phyloP scores from a whole-genome alignment of 257 asterid genomes.

The Ilex asprella region DNA sequence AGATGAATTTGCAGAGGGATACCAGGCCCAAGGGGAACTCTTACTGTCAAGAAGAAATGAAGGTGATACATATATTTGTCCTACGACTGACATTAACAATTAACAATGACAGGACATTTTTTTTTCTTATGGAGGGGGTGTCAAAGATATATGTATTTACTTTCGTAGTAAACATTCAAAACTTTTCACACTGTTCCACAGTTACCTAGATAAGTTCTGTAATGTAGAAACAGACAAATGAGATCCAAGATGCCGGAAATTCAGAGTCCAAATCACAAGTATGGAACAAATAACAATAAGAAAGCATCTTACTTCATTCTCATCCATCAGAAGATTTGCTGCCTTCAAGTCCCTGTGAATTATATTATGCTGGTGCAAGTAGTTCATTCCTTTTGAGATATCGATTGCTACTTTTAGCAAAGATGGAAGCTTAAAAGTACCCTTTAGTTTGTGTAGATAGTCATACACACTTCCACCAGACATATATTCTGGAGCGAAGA shows the following conservation, averaged over 20 bases:
- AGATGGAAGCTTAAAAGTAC: constrained; percentile 80
- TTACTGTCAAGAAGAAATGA: no score
- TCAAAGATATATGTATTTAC: no score
- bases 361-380: constrained; percentile 95
- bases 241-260: neutral
- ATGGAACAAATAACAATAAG: neutral
- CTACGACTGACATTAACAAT: no score
- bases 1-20: no score
- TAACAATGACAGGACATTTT: no score
- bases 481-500: constrained; percentile 59
- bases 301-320: constrained; percentile 62
- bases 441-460: constrained; percentile 90
- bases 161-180: no score
- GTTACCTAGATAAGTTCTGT: neutral
- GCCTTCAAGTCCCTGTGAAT: constrained; percentile 98
- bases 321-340: constrained; percentile 96
- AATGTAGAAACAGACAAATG: neutral
- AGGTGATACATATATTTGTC: no score
- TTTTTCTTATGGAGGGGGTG: no score
- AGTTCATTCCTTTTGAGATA: constrained; percentile 93
- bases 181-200: neutral
- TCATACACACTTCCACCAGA: constrained; percentile 97
- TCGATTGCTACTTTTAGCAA: constrained; percentile 89
- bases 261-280: neutral
- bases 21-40: no score